Conservation (phyloP, 805 yeast genomes). For the Novakomyces olei region DNA sequence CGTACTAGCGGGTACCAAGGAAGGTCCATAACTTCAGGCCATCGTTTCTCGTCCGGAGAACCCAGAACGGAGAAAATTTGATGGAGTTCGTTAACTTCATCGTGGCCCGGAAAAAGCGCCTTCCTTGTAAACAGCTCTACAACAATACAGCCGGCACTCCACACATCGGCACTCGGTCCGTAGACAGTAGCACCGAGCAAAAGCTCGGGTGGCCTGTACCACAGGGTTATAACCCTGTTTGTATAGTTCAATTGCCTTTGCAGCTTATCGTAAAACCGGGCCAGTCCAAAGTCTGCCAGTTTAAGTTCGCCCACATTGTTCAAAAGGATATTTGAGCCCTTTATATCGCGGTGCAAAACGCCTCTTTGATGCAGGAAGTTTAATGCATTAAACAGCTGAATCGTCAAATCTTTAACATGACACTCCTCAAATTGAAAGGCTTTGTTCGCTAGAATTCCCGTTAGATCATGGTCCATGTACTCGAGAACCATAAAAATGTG, state of each 20-base stretch:
- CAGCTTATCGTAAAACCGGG: slow-evolving; percentile 23
- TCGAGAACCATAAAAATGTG: slow-evolving; percentile 78
- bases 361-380: slow-evolving; percentile 48
- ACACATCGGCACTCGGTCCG: slow-evolving; percentile 76
- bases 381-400: slow-evolving; percentile 58
- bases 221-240: slow-evolving; percentile 80
- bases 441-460: slow-evolving; percentile 67
- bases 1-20: slow-evolving; percentile 86
- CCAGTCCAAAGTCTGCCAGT: slow-evolving; percentile 90
- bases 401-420: slow-evolving; percentile 64
- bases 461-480: slow-evolving; percentile 79
- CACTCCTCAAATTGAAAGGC: slow-evolving; percentile 37
- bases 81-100: slow-evolving; percentile 65
- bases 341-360: slow-evolving; percentile 71
- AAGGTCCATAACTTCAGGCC: slow-evolving; percentile 58
- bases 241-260: slow-evolving; percentile 53
- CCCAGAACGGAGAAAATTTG: slow-evolving; percentile 72
- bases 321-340: slow-evolving; percentile 82
- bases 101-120: slow-evolving; percentile 71
- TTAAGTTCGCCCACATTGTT: slow-evolving; percentile 58
- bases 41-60: slow-evolving; percentile 44
- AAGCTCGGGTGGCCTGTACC: slow-evolving; percentile 96
- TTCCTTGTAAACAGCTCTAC: slow-evolving; percentile 53
- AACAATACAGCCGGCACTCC: slow-evolving; percentile 91
- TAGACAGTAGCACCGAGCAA: slow-evolving; percentile 76